phyloP scores from a whole-genome alignment of 805 yeast genomes.

The Nakazawaea wickerhamii region DNA sequence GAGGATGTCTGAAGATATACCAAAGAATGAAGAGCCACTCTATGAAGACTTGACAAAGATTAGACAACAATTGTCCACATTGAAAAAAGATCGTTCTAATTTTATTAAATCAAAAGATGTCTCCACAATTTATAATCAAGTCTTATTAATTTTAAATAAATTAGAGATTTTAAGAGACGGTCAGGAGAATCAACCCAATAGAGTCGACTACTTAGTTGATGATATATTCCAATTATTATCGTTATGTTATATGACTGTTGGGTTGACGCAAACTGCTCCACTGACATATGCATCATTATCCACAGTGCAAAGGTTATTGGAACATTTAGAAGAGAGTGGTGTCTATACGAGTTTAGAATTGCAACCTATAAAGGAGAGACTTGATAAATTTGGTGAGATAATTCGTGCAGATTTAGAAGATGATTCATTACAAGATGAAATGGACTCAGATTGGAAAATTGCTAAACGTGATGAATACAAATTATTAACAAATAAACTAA shows the following conservation, averaged over 20 bases:
- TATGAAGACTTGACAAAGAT: slow-evolving; percentile 35
- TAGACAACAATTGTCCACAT: slow-evolving; percentile 35
- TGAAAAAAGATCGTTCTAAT: slow-evolving; percentile 60
- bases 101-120: slow-evolving; percentile 67
- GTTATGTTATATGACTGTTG: slow-evolving; percentile 86
- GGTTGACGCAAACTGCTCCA: slow-evolving; percentile 84
- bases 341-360: slow-evolving; percentile 84
- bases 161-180: slow-evolving; percentile 44
- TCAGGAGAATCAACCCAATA: slow-evolving; percentile 39
- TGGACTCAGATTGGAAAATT: slow-evolving; percentile 15
- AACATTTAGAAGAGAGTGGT: slow-evolving; percentile 74
- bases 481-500: slow-evolving; percentile 60
- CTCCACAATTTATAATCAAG: slow-evolving; percentile 51
- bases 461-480: slow-evolving; percentile 49
- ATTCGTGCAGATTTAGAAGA: slow-evolving; percentile 40
- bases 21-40: slow-evolving; percentile 27
- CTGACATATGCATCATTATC: slow-evolving; percentile 88
- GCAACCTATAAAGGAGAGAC: slow-evolving; percentile 66
- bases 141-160: slow-evolving; percentile 47
- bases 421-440: slow-evolving; percentile 36
- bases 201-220: slow-evolving; percentile 72
- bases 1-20: slow-evolving; percentile 22
- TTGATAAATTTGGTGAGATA: slow-evolving; percentile 63
- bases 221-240: slow-evolving; percentile 87
- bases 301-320: slow-evolving; percentile 79